Percentiles rank a stretch among this genome's conserved stretches.
phyloP scores from a whole-genome alignment of 2,329 filamentous ascomycete species.

The Neobulgaria alba region DNA sequence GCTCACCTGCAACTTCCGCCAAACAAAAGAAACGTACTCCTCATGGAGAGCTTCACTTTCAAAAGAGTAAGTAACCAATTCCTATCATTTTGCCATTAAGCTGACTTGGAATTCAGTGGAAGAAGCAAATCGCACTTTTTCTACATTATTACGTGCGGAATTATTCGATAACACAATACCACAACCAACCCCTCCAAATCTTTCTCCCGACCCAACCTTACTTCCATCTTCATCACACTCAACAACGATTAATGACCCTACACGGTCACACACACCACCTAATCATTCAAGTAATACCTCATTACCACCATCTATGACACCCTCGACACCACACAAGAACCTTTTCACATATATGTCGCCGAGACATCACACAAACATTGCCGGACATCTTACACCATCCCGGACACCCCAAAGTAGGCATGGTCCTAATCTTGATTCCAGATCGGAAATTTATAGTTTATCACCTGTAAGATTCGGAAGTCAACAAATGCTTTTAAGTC shows the following conservation, averaged over 20 bases:
- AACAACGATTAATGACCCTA: conserved; percentile 53
- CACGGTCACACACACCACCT: conserved; percentile 74
- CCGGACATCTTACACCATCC: conserved; percentile 79
- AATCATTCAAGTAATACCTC: conserved; percentile 50
- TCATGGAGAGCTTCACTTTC: conserved; percentile 87
- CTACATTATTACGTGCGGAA: conserved; percentile 77
- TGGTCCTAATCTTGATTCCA: conserved; percentile 79
- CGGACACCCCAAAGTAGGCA: conserved; percentile 83
- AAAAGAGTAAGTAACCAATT: conserved; percentile 59
- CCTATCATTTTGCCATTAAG: not conserved
- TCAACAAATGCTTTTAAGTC: conserved; percentile 86
- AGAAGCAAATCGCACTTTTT: conserved; percentile 91
- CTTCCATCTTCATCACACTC: conserved; percentile 40
- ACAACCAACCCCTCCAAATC: conserved; percentile 59
- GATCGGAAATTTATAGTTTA: conserved; percentile 89
- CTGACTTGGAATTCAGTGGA: conserved; percentile 49
- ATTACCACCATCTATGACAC: conserved; percentile 70
- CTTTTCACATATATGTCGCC: conserved; percentile 87
- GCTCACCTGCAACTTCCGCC: conserved; percentile 84
- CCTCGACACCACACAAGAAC: conserved; percentile 95
- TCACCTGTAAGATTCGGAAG: conserved; percentile 90
- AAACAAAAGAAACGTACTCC: conserved; percentile 76
- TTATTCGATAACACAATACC: conserved; percentile 88
- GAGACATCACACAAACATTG: conserved; percentile 54
- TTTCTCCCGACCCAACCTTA: conserved; percentile 50